Conservation (phyloP, 495 filamentous ascomycete genomes). For the Penicillium cosmopolitanum region DNA sequence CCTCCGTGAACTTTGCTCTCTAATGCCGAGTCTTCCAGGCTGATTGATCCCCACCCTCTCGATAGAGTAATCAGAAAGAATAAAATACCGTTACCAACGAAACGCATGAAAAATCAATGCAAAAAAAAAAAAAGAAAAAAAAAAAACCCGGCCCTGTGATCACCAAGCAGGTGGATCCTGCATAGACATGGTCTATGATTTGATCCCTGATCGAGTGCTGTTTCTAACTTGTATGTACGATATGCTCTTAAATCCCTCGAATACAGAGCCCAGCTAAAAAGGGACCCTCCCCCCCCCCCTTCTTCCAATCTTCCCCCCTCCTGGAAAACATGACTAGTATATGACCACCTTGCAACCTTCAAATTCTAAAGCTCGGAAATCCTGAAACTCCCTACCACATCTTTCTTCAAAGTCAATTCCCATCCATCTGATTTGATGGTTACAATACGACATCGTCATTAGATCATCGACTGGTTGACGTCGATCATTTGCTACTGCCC, state of each 20-base stretch:
- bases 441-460: constrained; percentile 28
- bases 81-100: not conserved
- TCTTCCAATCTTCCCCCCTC: not conserved
- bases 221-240: not conserved
- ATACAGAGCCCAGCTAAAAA: constrained; percentile 9
- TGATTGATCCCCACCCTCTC: constrained; percentile 8
- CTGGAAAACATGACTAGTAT: constrained; percentile 24
- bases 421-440: constrained; percentile 5
- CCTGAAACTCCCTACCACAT: constrained; percentile 10
- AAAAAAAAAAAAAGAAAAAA: constrained; percentile 16
- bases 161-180: constrained; percentile 16
- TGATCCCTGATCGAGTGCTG: constrained; percentile 17
- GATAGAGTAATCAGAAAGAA: constrained; percentile 19
- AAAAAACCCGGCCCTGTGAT: constrained; percentile 25
- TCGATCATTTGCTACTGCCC: constrained; percentile 29
- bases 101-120: constrained; percentile 9
- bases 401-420: constrained; percentile 23
- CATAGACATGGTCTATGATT: constrained; percentile 23
- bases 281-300: constrained; percentile 1
- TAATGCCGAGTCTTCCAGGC: constrained; percentile 30
- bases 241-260: constrained; percentile 17
- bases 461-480: constrained; percentile 40
- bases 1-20: constrained; percentile 22
- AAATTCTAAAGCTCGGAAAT: constrained; percentile 1
- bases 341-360: constrained; percentile 18